Evolutionary conservation across 495 filamentous ascomycete genomes (phyloP), one percentile per base, ranked within the genome.

Genomic region (Penicillium lagena): DNA sequence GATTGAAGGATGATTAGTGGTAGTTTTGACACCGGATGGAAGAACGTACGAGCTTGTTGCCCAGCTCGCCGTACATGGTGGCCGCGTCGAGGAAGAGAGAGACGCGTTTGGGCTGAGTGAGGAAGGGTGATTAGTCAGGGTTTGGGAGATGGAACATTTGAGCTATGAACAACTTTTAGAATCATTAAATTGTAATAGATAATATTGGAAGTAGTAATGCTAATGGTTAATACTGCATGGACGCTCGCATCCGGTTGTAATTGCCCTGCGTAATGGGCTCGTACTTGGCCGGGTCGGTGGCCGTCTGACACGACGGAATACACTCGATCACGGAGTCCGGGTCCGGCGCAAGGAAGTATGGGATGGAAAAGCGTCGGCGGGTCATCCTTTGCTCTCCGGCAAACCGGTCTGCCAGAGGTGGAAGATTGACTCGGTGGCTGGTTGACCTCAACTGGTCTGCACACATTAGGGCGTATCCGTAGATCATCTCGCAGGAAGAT

Each of bases 11-110:
- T 30, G 29, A 35, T 33, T 39, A 52, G 32, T 11, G 5, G 32
- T 34, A 34, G 22, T 4, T 22, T 3, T 22, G 22, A 22, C 22
- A 22, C 37, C 42, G 28, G 37, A 45, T 14, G 17, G 43, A 34
- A 7, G 17, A 41, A 36, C 71, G 13, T 63, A 88, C 84, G 58
- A 91, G 62, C 65, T 95, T 96, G 59, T 89, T 89, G 30, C 86
- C 89, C 32, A 89, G 68, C 59, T 96, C 90, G 49, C 90, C 90
- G 72, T 96, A 93, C 90, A 96, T 95, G 22, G 60, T 67, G 32
- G 50, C 55, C 45, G 46, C 55, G 44, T 40, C 34, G 35, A 35
- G 37, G 33, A 17, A 32, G 29, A 31, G 34, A 42, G 38, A 44
- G 47, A 53, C 58, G 58, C 58, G 55, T 43, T 42, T 42, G 14